A percentile compares a stretch with the other conserved stretches of the same genome.
phyloP scores from a whole-genome alignment of 306 rosid species.

The Geum urbanum region DNA sequence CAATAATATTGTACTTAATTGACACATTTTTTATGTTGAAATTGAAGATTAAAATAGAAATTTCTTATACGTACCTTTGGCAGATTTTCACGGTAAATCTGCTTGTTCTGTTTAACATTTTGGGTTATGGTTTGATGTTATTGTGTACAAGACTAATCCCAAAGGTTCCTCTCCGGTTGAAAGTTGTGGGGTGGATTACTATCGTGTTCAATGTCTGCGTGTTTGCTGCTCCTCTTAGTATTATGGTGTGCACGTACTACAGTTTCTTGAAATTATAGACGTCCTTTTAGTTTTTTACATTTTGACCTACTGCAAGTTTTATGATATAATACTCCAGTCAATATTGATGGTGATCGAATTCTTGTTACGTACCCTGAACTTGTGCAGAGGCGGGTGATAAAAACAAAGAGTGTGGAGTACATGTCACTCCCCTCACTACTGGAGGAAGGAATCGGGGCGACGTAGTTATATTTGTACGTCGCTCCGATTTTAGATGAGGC shows the following conservation, averaged over 20 bases:
- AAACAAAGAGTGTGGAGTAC: constrained; percentile 40
- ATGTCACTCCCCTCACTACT: constrained; percentile 37
- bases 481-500: no score
- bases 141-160: constrained; percentile 12
- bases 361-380: not conserved
- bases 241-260: constrained; percentile 25
- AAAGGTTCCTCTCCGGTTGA: constrained; percentile 2
- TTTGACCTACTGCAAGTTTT: no score
- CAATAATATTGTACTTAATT: no score
- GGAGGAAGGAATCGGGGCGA: no score
- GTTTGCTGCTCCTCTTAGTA: constrained; percentile 46
- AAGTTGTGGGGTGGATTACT: constrained; percentile 36
- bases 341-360: not conserved
- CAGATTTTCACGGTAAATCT: constrained; percentile 33
- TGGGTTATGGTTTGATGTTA: constrained; percentile 24
- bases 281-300: no score
- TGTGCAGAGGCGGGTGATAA: constrained; percentile 4
- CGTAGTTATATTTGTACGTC: no score
- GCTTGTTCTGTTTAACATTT: constrained; percentile 26
- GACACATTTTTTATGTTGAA: not conserved
- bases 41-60: not conserved
- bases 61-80: not conserved
- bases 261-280: no score
- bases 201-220: constrained; percentile 34
- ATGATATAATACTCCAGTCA: not conserved